These are phyloP conservation scores for Vitis labrusca DNA, from an alignment of 164 flowering plant genomes.

Conservation along the genomic window DNA sequence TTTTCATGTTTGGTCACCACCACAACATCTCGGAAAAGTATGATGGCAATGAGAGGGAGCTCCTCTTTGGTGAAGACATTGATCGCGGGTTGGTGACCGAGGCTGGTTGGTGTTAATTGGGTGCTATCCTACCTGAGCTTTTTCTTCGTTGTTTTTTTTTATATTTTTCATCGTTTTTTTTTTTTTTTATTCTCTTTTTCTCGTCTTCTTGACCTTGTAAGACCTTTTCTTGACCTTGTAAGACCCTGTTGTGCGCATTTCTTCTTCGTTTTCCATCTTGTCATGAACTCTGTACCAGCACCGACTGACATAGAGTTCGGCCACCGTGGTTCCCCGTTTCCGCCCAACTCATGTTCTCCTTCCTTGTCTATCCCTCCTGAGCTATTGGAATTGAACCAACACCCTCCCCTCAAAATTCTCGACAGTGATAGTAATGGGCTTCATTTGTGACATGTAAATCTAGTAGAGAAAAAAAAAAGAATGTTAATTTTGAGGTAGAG, in stretches of 20 bases:
- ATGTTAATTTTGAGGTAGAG: not conserved
- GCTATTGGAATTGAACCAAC: slow-evolving; percentile 34
- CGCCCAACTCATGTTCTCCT: slow-evolving; percentile 51
- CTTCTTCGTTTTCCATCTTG: not conserved
- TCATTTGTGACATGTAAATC: too few species aligned
- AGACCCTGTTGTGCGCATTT: slow-evolving; percentile 41
- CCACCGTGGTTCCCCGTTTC: slow-evolving; percentile 13
- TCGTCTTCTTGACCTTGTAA: slow-evolving; percentile 87
- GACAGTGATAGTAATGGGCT: too few species aligned
- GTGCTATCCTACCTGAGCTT: slow-evolving; percentile 93
- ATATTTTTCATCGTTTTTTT: not conserved
- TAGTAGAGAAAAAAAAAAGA: not conserved
- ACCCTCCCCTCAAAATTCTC: not conserved
- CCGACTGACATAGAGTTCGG: slow-evolving; percentile 5
- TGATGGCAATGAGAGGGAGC: too few species aligned
- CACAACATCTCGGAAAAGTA: too few species aligned
- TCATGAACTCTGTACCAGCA: slow-evolving; percentile 4
- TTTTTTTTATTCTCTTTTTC: slow-evolving; percentile 3
- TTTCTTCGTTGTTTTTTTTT: not conserved
- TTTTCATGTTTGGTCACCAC: too few species aligned
- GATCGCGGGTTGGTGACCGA: not conserved
- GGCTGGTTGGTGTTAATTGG: slow-evolving; percentile 27
- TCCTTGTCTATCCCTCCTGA: slow-evolving; percentile 92
- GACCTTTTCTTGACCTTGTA: slow-evolving; percentile 98
- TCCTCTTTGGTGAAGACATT: too few species aligned